Percentiles rank a stretch among this genome's conserved stretches.
Evolutionary conservation across 148 eudicot species (phyloP).

Genomic region (Selenicereus undatus): DNA sequence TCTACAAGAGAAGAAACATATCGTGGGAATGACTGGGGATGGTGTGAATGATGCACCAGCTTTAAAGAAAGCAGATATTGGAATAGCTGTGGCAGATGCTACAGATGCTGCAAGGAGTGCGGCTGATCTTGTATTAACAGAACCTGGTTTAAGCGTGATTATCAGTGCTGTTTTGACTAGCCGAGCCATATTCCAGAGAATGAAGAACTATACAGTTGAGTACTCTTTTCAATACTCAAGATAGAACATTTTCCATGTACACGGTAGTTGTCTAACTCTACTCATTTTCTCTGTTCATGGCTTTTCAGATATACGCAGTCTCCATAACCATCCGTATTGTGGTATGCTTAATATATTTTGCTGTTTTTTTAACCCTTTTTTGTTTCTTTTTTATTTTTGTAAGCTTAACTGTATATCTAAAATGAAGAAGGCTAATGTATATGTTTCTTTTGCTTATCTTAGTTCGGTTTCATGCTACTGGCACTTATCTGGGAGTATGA

Average conservation of each 20-base stretch:
- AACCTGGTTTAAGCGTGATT: constrained; percentile 75
- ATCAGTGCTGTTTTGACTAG: constrained; percentile 69
- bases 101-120: constrained; percentile 79
- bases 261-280: neutral
- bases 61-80: constrained; percentile 73
- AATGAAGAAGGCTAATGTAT: neutral
- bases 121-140: constrained; percentile 65
- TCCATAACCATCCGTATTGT: constrained; percentile 75
- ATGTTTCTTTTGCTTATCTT: constrained; percentile 20
- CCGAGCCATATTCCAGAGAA: constrained; percentile 71
- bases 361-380: neutral
- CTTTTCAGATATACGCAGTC: constrained; percentile 66
- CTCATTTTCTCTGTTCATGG: neutral
- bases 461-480: constrained; percentile 71
- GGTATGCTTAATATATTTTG: constrained; percentile 32
- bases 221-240: neutral
- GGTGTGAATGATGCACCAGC: constrained; percentile 78
- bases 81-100: constrained; percentile 72
- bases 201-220: constrained; percentile 70
- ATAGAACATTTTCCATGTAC: neutral
- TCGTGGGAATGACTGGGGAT: constrained; percentile 75
- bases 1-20: constrained; percentile 62
- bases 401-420: neutral
- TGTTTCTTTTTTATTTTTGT: neutral
- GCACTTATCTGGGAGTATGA: constrained; percentile 75